Conservation (phyloP, 2,329 filamentous ascomycete species). For the Neofusicoccum laricinum region DNA sequence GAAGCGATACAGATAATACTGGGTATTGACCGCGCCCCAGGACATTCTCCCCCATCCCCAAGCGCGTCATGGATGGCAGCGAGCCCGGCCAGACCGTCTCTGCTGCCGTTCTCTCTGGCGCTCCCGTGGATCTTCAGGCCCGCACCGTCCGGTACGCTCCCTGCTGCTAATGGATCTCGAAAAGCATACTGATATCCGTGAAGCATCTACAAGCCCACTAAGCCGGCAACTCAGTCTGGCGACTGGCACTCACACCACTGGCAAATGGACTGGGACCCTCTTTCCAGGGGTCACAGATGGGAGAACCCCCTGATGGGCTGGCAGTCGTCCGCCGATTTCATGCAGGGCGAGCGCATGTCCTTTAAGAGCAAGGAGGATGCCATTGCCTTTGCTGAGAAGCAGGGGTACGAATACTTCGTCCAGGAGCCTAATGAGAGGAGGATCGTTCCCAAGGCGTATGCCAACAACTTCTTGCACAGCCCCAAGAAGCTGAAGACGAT, state of each 20-base stretch:
- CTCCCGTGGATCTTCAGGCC: constrained; percentile 89
- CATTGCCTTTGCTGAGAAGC: constrained; percentile 93
- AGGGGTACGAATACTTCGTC: constrained; percentile 98
- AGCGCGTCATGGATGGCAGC: constrained; percentile 84
- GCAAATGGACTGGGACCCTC: constrained; percentile 98
- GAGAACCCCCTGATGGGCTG: constrained; percentile 98
- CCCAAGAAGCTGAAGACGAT: constrained; percentile 81
- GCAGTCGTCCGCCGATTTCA: constrained; percentile 91
- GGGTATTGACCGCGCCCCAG: constrained; percentile 47
- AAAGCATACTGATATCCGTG: constrained; percentile 8
- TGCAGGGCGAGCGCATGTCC: constrained; percentile 89
- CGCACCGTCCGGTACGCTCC: constrained; percentile 79
- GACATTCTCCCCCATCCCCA: constrained; percentile 86
- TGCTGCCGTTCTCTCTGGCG: constrained; percentile 85
- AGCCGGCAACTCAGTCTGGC: constrained; percentile 95
- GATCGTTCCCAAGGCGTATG: constrained; percentile 88
- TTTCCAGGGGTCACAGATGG: constrained; percentile 91
- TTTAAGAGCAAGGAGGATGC: constrained; percentile 95
- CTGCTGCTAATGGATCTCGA: constrained; percentile 18
- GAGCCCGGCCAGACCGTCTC: constrained; percentile 73
- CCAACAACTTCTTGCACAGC: constrained; percentile 90
- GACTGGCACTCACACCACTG: constrained; percentile 80
- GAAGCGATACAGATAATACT: neutral
- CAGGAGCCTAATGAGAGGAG: constrained; percentile 91
- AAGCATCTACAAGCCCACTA: constrained; percentile 88